phyloP scores from a whole-genome alignment of 495 filamentous ascomycete species.

The Penicillium canescens region DNA sequence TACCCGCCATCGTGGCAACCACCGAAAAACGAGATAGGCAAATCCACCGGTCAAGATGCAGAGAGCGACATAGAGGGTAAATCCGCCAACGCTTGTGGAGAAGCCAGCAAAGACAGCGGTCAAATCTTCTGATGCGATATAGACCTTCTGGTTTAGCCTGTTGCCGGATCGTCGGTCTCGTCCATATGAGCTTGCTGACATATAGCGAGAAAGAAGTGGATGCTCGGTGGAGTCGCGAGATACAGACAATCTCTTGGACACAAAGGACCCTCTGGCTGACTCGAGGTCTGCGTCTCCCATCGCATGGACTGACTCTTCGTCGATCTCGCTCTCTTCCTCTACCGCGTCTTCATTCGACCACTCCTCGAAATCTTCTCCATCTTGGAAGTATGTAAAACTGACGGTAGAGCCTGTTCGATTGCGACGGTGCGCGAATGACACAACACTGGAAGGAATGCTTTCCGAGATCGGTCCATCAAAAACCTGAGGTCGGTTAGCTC shows the following conservation, averaged over 20 bases:
- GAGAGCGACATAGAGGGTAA: constrained; percentile 63
- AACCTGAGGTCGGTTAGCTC: constrained; percentile 52
- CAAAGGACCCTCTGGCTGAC: constrained; percentile 33
- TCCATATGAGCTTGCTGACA: constrained; percentile 56
- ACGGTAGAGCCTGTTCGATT: constrained; percentile 74
- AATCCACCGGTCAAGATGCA: constrained; percentile 73
- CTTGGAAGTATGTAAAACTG: constrained; percentile 88
- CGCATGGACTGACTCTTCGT: constrained; percentile 41
- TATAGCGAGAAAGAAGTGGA: constrained; percentile 66
- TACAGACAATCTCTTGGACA: constrained; percentile 56
- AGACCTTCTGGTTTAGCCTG: constrained; percentile 80
- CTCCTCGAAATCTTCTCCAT: constrained; percentile 53
- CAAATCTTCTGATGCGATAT: constrained; percentile 90
- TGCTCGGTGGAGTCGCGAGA: constrained; percentile 65
- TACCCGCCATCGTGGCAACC: constrained; percentile 87
- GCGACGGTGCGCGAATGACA: constrained; percentile 81
- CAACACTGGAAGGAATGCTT: constrained; percentile 86
- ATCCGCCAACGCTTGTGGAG: constrained; percentile 68
- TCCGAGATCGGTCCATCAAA: constrained; percentile 94
- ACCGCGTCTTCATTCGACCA: constrained; percentile 54
- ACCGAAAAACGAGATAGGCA: constrained; percentile 80
- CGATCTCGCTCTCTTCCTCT: constrained; percentile 54
- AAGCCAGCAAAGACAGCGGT: constrained; percentile 93
- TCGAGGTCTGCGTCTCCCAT: constrained; percentile 31
- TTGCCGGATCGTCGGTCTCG: constrained; percentile 57